Evolutionary conservation across 441 rosid genomes (phyloP).

Genomic region (Gossypium lobatum): DNA sequence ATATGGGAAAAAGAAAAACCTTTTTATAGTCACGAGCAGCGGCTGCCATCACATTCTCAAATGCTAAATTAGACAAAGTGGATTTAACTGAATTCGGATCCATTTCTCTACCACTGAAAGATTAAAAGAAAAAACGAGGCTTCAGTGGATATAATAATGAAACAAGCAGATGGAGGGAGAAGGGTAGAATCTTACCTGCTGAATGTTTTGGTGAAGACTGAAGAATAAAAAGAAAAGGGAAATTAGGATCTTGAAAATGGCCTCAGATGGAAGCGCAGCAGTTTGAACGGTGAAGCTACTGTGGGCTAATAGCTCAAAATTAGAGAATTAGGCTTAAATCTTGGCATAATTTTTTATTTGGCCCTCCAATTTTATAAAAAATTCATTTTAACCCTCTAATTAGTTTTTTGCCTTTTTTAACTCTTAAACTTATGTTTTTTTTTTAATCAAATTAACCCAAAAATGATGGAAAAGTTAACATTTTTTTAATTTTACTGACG

Average conservation of each 20-base stretch:
- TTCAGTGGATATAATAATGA: background rate
- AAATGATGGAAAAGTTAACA: too few relatives aligned
- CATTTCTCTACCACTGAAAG: slow-evolving; percentile 33
- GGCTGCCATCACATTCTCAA: slow-evolving; percentile 87
- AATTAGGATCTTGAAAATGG: background rate
- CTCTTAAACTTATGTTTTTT: too few relatives aligned
- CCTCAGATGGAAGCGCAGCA: background rate
- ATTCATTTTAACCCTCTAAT: too few relatives aligned
- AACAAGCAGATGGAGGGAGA: background rate
- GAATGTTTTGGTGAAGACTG: background rate
- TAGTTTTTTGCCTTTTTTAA: too few relatives aligned
- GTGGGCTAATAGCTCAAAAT: background rate
- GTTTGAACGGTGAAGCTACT: background rate
- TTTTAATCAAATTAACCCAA: too few relatives aligned
- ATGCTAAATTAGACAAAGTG: slow-evolving; percentile 74
- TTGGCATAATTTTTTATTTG: too few relatives aligned
- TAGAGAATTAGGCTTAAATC: too few relatives aligned
- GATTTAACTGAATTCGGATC: slow-evolving; percentile 84
- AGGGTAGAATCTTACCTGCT: background rate
- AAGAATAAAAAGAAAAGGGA: background rate
- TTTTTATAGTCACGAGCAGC: slow-evolving; percentile 89
- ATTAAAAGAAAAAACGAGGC: background rate
- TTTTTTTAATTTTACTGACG: too few relatives aligned
- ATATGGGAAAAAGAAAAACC: slow-evolving; percentile 25
- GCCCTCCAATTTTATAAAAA: too few relatives aligned